Conservation (phyloP, 768 basidiomycete genomes). For the Russula vinacea region DNA sequence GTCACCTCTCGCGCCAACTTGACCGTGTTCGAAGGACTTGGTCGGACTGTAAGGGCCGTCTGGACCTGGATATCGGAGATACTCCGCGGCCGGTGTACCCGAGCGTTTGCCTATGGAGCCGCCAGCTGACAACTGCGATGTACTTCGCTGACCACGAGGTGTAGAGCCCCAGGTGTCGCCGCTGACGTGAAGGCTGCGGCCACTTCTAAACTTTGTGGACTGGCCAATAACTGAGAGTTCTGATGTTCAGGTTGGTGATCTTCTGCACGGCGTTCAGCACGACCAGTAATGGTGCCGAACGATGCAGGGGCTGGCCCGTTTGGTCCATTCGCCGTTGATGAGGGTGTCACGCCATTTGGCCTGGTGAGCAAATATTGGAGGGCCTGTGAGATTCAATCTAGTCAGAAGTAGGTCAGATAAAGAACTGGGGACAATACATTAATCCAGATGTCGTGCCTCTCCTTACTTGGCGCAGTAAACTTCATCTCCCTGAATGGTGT, state of each 20-base stretch:
- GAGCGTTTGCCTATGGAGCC: constrained; percentile 80
- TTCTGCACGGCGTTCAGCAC: constrained; percentile 38
- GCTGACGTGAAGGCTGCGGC: constrained; percentile 52
- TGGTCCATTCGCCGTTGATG: constrained; percentile 31
- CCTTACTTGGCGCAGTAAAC: constrained; percentile 93
- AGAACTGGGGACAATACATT: constrained; percentile 51
- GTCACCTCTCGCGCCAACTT: constrained; percentile 42
- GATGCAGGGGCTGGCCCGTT: constrained; percentile 28
- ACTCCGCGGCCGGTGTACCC: constrained; percentile 90
- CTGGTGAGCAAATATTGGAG: constrained; percentile 86
- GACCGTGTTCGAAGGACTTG: constrained; percentile 46
- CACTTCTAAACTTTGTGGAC: constrained; percentile 73
- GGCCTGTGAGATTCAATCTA: constrained; percentile 51
- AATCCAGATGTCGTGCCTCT: constrained; percentile 96
- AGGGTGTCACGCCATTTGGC: constrained; percentile 43
- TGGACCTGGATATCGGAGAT: constrained; percentile 72
- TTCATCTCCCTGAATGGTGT: constrained; percentile 97
- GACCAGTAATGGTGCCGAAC: constrained; percentile 35
- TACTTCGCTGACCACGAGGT: constrained; percentile 71
- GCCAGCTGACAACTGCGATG: constrained; percentile 70
- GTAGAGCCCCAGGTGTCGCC: constrained; percentile 62
- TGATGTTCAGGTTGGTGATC: constrained; percentile 47
- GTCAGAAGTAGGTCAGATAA: constrained; percentile 26
- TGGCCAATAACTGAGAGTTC: constrained; percentile 47
- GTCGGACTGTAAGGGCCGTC: constrained; percentile 77